Evolutionary conservation across 1,284 basidiomycete genomes (phyloP).

Genomic region (Schizophyllum commune): DNA sequence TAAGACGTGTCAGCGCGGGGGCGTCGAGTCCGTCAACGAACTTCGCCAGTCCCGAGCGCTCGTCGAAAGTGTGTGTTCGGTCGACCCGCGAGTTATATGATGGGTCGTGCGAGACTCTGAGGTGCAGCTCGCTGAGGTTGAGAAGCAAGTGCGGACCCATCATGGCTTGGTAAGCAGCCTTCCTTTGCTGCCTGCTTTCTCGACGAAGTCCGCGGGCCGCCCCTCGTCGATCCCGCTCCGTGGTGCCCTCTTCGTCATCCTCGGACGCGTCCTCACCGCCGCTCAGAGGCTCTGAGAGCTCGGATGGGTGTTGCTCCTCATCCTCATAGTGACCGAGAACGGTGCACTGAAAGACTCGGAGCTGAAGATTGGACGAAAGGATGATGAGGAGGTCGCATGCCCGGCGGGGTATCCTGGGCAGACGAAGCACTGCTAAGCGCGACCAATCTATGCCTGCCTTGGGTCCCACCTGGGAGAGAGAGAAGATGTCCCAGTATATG

Average conservation of each 20-base stretch:
- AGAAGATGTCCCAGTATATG: neutral
- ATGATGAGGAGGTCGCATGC: neutral
- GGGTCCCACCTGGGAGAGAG: neutral
- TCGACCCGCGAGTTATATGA: neutral
- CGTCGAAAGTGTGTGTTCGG: neutral
- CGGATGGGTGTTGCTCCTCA: neutral
- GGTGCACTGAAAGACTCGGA: neutral
- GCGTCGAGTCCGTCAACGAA: neutral
- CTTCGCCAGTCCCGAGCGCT: too few species aligned
- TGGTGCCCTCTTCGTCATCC: neutral
- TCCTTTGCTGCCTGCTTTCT: neutral
- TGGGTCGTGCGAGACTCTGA: neutral
- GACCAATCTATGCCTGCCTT: neutral
- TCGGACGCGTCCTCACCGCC: neutral
- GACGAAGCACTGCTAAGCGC: neutral
- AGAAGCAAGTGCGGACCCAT: neutral
- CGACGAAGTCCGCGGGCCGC: neutral
- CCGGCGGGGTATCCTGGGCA: neutral
- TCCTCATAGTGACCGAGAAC: neutral
- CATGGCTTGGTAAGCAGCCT: neutral
- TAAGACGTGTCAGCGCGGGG: neutral
- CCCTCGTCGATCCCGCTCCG: neutral
- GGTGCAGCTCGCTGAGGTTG: neutral
- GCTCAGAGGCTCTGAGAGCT: neutral
- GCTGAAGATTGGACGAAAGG: neutral